Evolutionary conservation across 2,329 filamentous ascomycete genomes (phyloP), one percentile per base, ranked within the genome.

Genomic region (Pleurostoma richardsiae): DNA sequence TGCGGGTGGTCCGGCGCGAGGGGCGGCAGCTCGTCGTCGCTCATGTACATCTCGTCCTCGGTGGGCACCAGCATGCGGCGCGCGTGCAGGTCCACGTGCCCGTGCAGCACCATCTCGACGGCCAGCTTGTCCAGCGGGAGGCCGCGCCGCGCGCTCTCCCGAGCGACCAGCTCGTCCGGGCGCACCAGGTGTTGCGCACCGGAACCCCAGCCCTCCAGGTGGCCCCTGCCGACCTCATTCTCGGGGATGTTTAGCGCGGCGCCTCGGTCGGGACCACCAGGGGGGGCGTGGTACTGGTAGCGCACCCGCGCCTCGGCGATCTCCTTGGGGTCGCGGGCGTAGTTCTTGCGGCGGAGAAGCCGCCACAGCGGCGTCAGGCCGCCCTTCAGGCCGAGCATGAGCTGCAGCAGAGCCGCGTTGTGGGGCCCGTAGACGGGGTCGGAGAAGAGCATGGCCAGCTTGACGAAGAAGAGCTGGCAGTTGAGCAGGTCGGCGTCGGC

Each of bases 401-500:
- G 64, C 30, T 79, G 69, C 38, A 79, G 66, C 43, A 86, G 65
- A 30, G 69, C 69, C 40, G 70, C 70, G 3, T 69, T 66, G 42
- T 73, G 72, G 11, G 73, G 72, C 0, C 77, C 79, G 42, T 73
- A 72, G 28, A 80, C 59, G 1, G 86, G 85, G 52, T 88, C 76
- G 48, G 77, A 80, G 63, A 89, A 82, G 45, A 74, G 72, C 77
- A 90, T 81, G 57, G 81, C 75, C 11, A 94, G 74, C 66, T 92
- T 91, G 51, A 88, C 59, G 53, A 88, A 69, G 67, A 92, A 83
- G 49, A 84, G 63, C 40, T 82, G 78, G 3, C 79, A 72, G 43
- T 79, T 72, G 58, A 80, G 77, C 7, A 94, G 62, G 57, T 88
- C 81, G 4, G 60, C 49, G 47, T 85, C 69, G 7, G 73, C 68